These are phyloP conservation scores for Ogataea corticis DNA, from an alignment of 805 yeast species.

Conservation along the genomic window DNA sequence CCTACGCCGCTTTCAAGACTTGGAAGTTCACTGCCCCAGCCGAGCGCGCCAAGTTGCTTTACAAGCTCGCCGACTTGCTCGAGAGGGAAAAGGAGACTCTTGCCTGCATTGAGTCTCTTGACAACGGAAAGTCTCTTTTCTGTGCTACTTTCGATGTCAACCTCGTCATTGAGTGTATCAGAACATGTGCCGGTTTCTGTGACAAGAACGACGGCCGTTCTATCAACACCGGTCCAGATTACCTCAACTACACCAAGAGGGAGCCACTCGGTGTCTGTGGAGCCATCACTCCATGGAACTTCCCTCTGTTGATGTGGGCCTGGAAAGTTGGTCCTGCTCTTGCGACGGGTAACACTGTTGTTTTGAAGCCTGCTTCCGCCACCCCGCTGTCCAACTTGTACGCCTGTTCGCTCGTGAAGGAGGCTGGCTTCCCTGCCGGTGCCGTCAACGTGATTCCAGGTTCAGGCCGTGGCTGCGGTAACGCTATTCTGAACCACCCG, in stretches of 20 bases:
- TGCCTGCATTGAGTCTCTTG: conserved; percentile 81
- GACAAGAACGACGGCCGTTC: conserved; percentile 80
- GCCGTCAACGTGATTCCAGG: conserved; percentile 87
- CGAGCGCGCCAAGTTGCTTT: conserved; percentile 60
- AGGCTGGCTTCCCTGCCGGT: conserved; percentile 92
- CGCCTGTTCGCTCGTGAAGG: conserved; percentile 64
- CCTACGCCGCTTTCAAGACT: conserved; percentile 69
- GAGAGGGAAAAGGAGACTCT: conserved; percentile 71
- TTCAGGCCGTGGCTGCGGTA: conserved; percentile 82
- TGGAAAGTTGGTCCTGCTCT: conserved; percentile 95
- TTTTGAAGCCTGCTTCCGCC: conserved; percentile 87
- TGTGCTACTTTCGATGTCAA: conserved; percentile 77
- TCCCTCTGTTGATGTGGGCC: conserved; percentile 89
- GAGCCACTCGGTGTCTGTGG: conserved; percentile 97
- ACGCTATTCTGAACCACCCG: conserved; percentile 74
- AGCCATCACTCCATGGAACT: conserved; percentile 96
- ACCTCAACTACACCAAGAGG: conserved; percentile 76
- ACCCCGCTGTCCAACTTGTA: conserved; percentile 88
- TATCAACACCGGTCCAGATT: conserved; percentile 71
- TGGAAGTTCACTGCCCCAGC: conserved; percentile 76
- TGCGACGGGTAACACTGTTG: conserved; percentile 87
- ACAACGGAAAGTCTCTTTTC: conserved; percentile 81
- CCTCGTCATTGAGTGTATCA: conserved; percentile 64
- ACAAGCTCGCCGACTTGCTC: conserved; percentile 74
- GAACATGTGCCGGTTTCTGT: conserved; percentile 90